Evolutionary conservation across 2,329 filamentous ascomycete genomes (phyloP), one percentile per base, ranked within the genome.

Genomic region (Calonectria montana): DNA sequence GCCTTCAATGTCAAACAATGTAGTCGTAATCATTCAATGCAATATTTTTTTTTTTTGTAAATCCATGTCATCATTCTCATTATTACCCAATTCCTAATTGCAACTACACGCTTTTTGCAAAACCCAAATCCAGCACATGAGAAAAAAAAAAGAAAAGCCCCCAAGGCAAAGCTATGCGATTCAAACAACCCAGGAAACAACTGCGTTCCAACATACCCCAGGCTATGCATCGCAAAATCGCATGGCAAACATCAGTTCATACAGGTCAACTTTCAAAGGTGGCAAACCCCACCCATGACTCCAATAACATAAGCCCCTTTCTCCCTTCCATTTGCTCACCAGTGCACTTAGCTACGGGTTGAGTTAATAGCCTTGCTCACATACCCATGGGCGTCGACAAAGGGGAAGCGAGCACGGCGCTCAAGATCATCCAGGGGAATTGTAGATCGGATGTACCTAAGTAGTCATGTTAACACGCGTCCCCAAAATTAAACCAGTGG

Each of bases 401-500:
- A 84, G 0, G 94, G 94, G 84, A 88, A 97, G 50, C 94, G 89
- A 47, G 94, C 94, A 73, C 90, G 90, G 68, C 93, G 89, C 86
- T 97, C 94, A 8, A 97, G 87, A 69, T 95, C 93, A 80, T 97
- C 94, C 1, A 97, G 89, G 21, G 94, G 92, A 77, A 95, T 93
- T 80, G 94, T 93, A 39, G 92, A 94, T 69, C 96, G 94, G 78
- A 98, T 97, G 83, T 96, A 97, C 83, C 94, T 94, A 76, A 72
- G 48, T 41, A n/a, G 75, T 29, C 50, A 59, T 43, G 73, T 82
- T 80, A 83, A 78, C 69, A 69, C 71, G 53, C 67, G 66, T 82
- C 82, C 31, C 16, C 23, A 2, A 10, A 23, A 18, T 41, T 37
- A 43, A 50, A 35, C 21, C 25, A 18, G 31, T 35, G 31, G n/a